phyloP scores from a whole-genome alignment of 192 early-diverging fungal species.

The Coemansia sp. region DNA sequence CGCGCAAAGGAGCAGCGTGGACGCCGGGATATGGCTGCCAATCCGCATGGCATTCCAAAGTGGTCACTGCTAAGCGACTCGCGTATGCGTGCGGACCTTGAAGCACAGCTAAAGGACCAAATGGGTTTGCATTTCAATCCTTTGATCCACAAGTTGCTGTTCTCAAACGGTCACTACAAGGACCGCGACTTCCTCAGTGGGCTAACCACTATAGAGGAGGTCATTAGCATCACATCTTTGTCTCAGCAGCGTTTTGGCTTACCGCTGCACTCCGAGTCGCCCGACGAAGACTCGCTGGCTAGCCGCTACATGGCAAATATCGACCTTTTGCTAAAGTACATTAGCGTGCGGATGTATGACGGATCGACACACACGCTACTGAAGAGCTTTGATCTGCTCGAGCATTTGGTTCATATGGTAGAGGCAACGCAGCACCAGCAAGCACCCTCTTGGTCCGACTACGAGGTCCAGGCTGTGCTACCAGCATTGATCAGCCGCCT shows the following conservation, averaged over 20 bases:
- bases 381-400: constrained; percentile 78
- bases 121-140: constrained; percentile 62
- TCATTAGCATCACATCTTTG: constrained; percentile 52
- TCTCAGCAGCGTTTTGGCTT: constrained; percentile 41
- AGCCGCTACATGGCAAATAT: constrained; percentile 66
- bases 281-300: constrained; percentile 57
- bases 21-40: constrained; percentile 65
- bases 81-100: constrained; percentile 35
- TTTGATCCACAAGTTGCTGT: constrained; percentile 62
- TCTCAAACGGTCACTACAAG: constrained; percentile 83
- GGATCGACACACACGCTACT: constrained; percentile 87
- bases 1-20: constrained; percentile 70
- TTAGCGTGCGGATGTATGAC: constrained; percentile 87
- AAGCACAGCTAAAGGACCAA: constrained; percentile 60
- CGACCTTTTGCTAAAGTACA: constrained; percentile 83
- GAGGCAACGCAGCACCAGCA: constrained; percentile 60
- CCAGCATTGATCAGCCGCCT: constrained; percentile 65
- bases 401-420: constrained; percentile 67
- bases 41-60: constrained; percentile 65
- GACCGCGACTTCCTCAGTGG: constrained; percentile 76
- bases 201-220: constrained; percentile 68
- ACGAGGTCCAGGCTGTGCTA: constrained; percentile 77
- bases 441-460: constrained; percentile 61
- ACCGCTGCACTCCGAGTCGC: constrained; percentile 33
- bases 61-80: constrained; percentile 49